Evolutionary conservation across 352 stramenopile species (phyloP), one percentile per base, ranked within the genome.

Genomic region (Globisporangium splendens): DNA sequence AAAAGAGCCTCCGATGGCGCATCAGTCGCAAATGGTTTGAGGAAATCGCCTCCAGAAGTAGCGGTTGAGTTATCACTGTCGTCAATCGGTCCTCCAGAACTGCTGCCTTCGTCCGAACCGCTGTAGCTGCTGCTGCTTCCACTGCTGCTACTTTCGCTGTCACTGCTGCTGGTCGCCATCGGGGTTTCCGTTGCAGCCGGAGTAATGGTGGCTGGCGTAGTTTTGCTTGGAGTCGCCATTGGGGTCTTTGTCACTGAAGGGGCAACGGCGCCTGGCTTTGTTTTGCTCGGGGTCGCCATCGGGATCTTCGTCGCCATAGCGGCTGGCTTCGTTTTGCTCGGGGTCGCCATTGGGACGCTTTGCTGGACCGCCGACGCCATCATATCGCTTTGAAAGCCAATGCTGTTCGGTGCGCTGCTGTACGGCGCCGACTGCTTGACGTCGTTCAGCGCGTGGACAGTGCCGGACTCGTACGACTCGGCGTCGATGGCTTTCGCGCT

Each of bases 1-100:
- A 85, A 88, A 17, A 85, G 61, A 20, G 65, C 54, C 42, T 79
- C 62, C 21, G 70, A 69, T 5, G 77, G 77, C 18, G 38, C 65
- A 8, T 71, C 63, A 4, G 73, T 85, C 13, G 55, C 51, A 59
- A 88, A 85, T 14, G 77, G 58, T 22, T 69, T 62, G 14, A 83
- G 58, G 50, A 66, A 75, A 8, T 49, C 64, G 11, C 51, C 42
- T 35, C 7, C 20, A 21, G 28, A 44, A 44, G n/a, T 33, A 14
- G 50, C n/a, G 6, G 7, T 46, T 12, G 33, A 28, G 22, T n/a
- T 43, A 1, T n/a, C 31, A 20, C n/a, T 31, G 20, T 44, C 39
- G 39, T 18, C 39, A 44, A 44, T 44, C 10, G 39, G 6, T 44
- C 13, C 39, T 44, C 13, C 39, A 18, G 24, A n/a, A 17, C n/a